phyloP scores from a whole-genome alignment of 1,284 basidiomycete species.

The Taiwanofungus camphoratus region DNA sequence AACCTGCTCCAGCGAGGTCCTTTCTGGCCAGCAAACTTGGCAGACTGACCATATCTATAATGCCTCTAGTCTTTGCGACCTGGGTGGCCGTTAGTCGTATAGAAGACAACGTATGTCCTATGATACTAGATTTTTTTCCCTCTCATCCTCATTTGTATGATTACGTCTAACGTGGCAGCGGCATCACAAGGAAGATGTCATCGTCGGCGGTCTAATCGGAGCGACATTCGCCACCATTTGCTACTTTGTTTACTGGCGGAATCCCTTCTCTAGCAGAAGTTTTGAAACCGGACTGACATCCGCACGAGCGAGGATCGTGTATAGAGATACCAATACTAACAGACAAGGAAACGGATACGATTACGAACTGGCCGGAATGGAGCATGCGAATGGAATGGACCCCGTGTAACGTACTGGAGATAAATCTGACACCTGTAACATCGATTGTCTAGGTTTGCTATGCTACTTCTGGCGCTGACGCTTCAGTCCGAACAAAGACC shows the following conservation, averaged over 20 bases:
- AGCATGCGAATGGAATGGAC: constrained; percentile 41
- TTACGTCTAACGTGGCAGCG: constrained; percentile 31
- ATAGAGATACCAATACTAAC: constrained; percentile 23
- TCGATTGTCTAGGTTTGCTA: constrained; percentile 10
- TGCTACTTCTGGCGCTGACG: constrained; percentile 12
- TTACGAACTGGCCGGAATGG: constrained; percentile 46
- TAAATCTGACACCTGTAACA: constrained; percentile 19
- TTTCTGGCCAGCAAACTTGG: constrained; percentile 44
- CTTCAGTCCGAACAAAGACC: constrained; percentile 49
- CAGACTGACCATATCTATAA: constrained; percentile 41
- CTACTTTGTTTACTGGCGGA: constrained; percentile 63
- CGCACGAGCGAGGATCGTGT: constrained; percentile 37
- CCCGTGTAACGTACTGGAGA: constrained; percentile 30
- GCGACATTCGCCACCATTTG: constrained; percentile 41
- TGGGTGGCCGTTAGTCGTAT: constrained; percentile 60
- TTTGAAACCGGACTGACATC: constrained; percentile 10
- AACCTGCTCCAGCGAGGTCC: constrained; percentile 31
- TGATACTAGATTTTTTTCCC: too few species aligned
- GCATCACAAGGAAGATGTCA: constrained; percentile 65
- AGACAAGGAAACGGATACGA: constrained; percentile 27
- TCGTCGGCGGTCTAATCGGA: constrained; percentile 56
- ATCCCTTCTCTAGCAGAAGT: constrained; percentile 42
- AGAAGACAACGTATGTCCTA: constrained; percentile 58
- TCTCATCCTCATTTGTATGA: not conserved
- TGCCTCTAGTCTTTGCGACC: constrained; percentile 49